Base-by-base conservation (phyloP, 345 rosid genomes). In the Excoecaria cochinchinensis region DNA sequence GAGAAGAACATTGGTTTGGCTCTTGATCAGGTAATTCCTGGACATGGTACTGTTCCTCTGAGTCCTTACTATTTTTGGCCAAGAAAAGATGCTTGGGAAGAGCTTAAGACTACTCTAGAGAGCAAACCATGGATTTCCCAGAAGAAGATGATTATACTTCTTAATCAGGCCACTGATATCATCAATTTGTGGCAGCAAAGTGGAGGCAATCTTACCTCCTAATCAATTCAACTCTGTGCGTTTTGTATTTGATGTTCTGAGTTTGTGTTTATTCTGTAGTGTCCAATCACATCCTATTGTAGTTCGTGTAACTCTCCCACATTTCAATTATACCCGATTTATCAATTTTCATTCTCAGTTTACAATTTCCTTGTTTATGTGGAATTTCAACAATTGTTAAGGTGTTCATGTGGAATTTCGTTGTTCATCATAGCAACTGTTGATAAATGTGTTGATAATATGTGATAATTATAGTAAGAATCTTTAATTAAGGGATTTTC, bases 161-260 rank as follows among this genome's bases (percentile, higher is more conserved):
- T 90, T 58, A 91, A 91, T 68, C 94, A 91, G 81, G 97, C 97
- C 40, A 91, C 97, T 77, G 92, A 91, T 67, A 89, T 90, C 64
- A 91, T 91, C 83, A 91, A 91, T 82, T 85, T 88, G 56, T 91
- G 97, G 97, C 94, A 91, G 84, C 97, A 91, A 79, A 90, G 90
- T 83, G 92, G 97, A 68, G 97, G 91, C 79, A 86, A 87, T 72
- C 78, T 90, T 73, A 79, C 82, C 65, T 3, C 77, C 7, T 69
- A 55, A 61, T 60, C 22, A 21, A 56, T 10, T 8, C 5, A 15
- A 36, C n/a, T 31, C 31, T 31, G 1, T 31, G 31, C 1, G 31
- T 31, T 31, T 31, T 31, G 31, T 31, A 31, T 31, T 31, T 31
- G 31, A 31, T 1, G 31, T 31, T 31, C 31, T 31, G 31, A 31